phyloP scores from a whole-genome alignment of 2,329 filamentous ascomycete genomes.

The Helicocarpus griseus region DNA sequence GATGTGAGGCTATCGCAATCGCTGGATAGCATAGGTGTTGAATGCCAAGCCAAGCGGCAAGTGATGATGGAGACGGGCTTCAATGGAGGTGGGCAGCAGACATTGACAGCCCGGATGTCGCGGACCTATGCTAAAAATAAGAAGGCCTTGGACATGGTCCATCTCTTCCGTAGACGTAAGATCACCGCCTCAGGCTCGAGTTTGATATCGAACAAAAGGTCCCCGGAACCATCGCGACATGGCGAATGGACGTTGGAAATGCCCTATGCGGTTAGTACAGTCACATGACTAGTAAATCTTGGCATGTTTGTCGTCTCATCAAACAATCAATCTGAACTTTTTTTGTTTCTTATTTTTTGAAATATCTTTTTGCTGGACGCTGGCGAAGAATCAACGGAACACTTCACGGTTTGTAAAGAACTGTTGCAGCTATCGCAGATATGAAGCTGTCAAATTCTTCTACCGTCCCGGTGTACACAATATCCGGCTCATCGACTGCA shows the following conservation, averaged over 20 bases:
- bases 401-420: background rate
- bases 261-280: background rate
- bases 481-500: constrained; percentile 81
- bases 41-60: background rate
- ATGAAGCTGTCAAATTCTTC: constrained; percentile 56
- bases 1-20: background rate
- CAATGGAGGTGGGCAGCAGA: background rate
- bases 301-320: background rate
- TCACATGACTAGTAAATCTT: background rate
- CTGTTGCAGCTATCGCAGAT: constrained; percentile 5
- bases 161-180: background rate
- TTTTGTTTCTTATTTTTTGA: background rate
- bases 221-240: background rate
- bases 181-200: background rate
- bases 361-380: background rate
- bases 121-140: background rate
- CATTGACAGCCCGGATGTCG: background rate
- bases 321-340: background rate
- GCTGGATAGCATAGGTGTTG: background rate
- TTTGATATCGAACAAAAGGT: background rate
- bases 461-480: constrained; percentile 83
- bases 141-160: background rate
- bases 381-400: background rate
- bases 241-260: background rate
- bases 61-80: background rate